Evolutionary conservation across 306 rosid genomes (phyloP), one percentile per base, ranked within the genome.

Genomic region (Rubus parviflorus): DNA sequence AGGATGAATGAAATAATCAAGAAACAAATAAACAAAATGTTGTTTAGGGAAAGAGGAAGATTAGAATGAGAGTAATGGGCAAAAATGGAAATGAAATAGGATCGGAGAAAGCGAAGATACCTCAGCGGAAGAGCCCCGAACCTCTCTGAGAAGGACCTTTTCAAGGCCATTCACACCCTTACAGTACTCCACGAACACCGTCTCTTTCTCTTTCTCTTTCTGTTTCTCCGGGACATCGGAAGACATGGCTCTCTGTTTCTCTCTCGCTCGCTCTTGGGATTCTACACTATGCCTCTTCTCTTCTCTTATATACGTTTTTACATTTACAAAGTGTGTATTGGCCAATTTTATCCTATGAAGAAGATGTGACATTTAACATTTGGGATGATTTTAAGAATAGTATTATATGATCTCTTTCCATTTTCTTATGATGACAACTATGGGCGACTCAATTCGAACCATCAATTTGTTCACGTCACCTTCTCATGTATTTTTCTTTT

Each of bases 121-220:
- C 92, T 90, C 90, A 1, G 87, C 90, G 20, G 95, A 86, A 79
- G 48, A 80, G 46, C 95, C 92, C 25, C 89, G 85, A 63, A 66
- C 75, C 79, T 86, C 86, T 80, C 80, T 82, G 48, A 90, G 95
- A 83, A 90, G 78, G 81, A 90, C 58, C 83, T 85, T 90, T 25
- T 76, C 78, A n/a, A 90, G 83, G 9, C 95, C 92, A 88, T 88
- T 80, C 6, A 60, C 41, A 40, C 83, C 95, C 79, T 2, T 67
- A 57, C 77, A 48, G 13, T 77, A 84, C 76, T 90, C 81, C 7
- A 90, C 92, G 46, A 72, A 77, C 22, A 66, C 81, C 65, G 52
- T 47, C 72, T 68, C 79, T 23, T 58, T 58, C 38, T 58, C 65
- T 22, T 43, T 72, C 11, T 40, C 65, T 10, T 37, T 72, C 11